A percentile compares a stretch with the other conserved stretches of the same genome.
Evolutionary conservation across 2,329 filamentous ascomycete species (phyloP).

Genomic region (Aspergillus quadricinctus): DNA sequence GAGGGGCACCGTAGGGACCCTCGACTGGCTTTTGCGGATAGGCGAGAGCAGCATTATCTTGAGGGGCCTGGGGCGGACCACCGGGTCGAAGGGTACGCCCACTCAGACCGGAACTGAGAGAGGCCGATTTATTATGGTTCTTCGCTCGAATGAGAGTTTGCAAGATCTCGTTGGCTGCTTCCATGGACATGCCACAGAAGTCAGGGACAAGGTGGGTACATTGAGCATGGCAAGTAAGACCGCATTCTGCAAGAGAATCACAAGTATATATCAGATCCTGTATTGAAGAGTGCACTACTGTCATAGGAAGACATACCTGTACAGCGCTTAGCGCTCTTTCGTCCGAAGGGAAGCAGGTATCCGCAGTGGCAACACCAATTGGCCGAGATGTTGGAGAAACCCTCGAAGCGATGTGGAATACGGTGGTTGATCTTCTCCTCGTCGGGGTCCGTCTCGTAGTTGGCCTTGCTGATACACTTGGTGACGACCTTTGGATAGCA

Average conservation of each 20-base stretch:
- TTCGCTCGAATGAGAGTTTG: constrained; percentile 80
- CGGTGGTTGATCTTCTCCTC: constrained; percentile 99
- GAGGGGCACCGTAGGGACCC: constrained; percentile 31
- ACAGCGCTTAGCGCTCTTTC: constrained; percentile 92
- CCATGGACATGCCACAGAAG: constrained; percentile 99
- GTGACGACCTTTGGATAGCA: constrained; percentile 96
- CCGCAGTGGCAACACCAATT: constrained; percentile 99
- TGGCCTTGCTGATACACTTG: constrained; percentile 99
- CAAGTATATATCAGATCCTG: not conserved
- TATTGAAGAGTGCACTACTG: no score
- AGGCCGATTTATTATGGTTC: constrained; percentile 58
- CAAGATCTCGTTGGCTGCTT: constrained; percentile 88
- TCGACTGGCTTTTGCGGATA: constrained; percentile 35
- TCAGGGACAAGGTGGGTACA: constrained; percentile 96
- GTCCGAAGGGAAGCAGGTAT: constrained; percentile 89
- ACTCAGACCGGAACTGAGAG: constrained; percentile 53
- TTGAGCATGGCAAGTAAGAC: constrained; percentile 81
- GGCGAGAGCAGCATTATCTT: constrained; percentile 35
- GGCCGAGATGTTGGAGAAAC: constrained; percentile 95
- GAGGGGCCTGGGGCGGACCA: constrained; percentile 40
- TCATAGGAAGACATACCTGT: constrained; percentile 53
- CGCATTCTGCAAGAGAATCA: constrained; percentile 62
- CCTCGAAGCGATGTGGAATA: constrained; percentile 93
- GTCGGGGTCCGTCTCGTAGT: constrained; percentile 95
- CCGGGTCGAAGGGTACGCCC: constrained; percentile 62